Evolutionary conservation across 805 yeast species (phyloP), one percentile per base, ranked within the genome.

Genomic region (Maudiozyma barnettii): DNA sequence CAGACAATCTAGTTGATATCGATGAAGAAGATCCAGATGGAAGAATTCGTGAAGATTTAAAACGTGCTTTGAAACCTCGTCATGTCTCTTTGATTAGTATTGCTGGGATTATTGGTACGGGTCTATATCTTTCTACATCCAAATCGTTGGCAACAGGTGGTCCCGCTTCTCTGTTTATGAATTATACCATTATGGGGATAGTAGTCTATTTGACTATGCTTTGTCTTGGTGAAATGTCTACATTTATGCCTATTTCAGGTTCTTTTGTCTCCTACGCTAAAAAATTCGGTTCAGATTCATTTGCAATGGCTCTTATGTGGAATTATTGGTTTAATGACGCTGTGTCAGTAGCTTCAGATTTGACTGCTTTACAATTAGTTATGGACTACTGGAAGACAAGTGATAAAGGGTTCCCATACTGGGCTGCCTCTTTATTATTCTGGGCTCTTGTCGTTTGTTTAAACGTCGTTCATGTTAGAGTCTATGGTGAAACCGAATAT

Each of bases 11-110:
- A 14, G 36, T 18, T n/a, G 4, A 33, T 33, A 14, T 33, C 6
- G 36, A 33, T 33, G 36, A 33, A 33, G 31, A 22, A 20, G 53
- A 50, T 31, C 53, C 53, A 21, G 53, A 50, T 16, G 47, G 45
- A 1, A 39, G 48, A 26, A 50, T 50, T 16, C 36, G 51, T 20
- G 54, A 51, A 39, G 49, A 47, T 47, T 41, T 51, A 20, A 26
- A 41, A 5, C 49, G 54, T 40, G 45, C 48, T 33, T 69, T 82
- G 46, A 76, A 77, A 54, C 74, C 77, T 39, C 73, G 90, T 59
- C 91, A 85, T 61, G 65, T 85, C 54, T 80, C 82, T 50, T 81
- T 84, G 87, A 85, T 85, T 66, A 85, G 89, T 39, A 71, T 84
- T 51, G 90, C 87, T 47, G 87, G 88, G 31, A 75, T 82, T 49